These are phyloP conservation scores for Colletotrichum salicis DNA, from an alignment of 2,329 filamentous ascomycete genomes.

Conservation along the genomic window DNA sequence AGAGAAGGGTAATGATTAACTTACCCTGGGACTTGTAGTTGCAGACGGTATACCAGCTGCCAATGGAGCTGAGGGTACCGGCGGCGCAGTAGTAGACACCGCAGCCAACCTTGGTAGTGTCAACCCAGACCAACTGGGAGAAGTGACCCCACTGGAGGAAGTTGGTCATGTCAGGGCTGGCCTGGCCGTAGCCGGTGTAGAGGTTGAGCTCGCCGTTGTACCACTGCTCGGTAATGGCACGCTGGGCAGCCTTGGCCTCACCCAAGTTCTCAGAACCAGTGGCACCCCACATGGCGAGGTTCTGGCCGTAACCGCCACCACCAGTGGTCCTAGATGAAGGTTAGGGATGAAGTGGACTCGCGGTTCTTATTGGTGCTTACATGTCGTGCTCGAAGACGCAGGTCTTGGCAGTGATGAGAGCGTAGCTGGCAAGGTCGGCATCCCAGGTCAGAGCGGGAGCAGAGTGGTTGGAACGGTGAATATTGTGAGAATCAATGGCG, in stretches of 20 bases:
- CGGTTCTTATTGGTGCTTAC: conserved; percentile 60
- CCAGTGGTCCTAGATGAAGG: conserved; percentile 58
- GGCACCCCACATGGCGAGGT: conserved; percentile 77
- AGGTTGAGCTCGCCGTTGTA: conserved; percentile 82
- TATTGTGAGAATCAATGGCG: conserved; percentile 81
- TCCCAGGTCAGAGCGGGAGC: conserved; percentile 74
- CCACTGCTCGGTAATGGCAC: conserved; percentile 83
- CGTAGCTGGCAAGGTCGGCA: conserved; percentile 69
- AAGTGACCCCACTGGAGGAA: conserved; percentile 74
- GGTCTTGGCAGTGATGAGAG: conserved; percentile 68
- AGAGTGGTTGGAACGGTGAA: conserved; percentile 86
- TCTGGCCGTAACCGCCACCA: conserved; percentile 83
- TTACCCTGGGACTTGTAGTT: conserved; percentile 83
- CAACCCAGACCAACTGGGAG: conserved; percentile 56
- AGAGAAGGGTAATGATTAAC: conserved; percentile 41
- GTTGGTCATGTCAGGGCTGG: conserved; percentile 67
- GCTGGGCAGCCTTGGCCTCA: conserved; percentile 65
- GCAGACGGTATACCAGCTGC: conserved; percentile 84
- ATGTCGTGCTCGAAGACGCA: conserved; percentile 82
- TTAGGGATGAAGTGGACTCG: conserved; percentile 39
- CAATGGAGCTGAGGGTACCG: conserved; percentile 61
- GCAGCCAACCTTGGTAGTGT: conserved; percentile 51
- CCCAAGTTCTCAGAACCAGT: conserved; percentile 57
- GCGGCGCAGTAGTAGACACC: conserved; percentile 77
- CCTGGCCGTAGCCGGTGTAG: conserved; percentile 66